Conservation (phyloP, 1,284 basidiomycete species). For the Moesziomyces sp. region DNA sequence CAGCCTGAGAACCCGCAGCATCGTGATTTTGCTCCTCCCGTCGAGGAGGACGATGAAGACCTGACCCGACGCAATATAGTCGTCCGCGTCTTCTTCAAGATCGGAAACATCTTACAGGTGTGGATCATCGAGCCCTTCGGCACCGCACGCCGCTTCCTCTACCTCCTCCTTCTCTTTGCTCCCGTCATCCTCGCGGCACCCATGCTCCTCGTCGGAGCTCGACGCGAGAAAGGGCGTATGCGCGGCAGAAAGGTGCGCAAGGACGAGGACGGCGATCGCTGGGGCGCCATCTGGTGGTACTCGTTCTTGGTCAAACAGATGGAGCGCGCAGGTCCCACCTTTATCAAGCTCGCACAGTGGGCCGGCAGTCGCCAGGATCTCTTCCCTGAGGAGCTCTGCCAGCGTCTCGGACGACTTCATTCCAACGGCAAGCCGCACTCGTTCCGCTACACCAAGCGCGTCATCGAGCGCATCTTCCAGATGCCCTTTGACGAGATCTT, state of each 20-base stretch:
- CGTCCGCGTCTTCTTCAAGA: slow-evolving; percentile 25
- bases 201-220: slow-evolving; percentile 79
- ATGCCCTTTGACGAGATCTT: slow-evolving; percentile 84
- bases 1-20: slow-evolving; percentile 8
- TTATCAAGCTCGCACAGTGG: slow-evolving; percentile 99
- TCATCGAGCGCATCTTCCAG: slow-evolving; percentile 84
- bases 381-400: slow-evolving; percentile 91
- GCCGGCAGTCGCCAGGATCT: slow-evolving; percentile 93
- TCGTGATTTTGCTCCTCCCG: slow-evolving; percentile 37
- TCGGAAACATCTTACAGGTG: slow-evolving; percentile 39
- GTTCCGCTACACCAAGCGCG: slow-evolving; percentile 80
- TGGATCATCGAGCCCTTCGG: slow-evolving; percentile 86
- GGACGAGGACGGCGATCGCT: slow-evolving; percentile 54
- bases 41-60: slow-evolving; percentile 39
- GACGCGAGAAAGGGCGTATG: slow-evolving; percentile 51
- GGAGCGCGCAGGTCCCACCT: slow-evolving; percentile 94
- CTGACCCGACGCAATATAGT: slow-evolving; percentile 32
- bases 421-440: slow-evolving; percentile 88
- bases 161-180: slow-evolving; percentile 83
- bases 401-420: slow-evolving; percentile 85
- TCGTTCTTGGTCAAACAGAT: slow-evolving; percentile 85
- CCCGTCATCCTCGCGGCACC: slow-evolving; percentile 87
- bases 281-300: slow-evolving; percentile 84
- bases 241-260: slow-evolving; percentile 43
- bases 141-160: slow-evolving; percentile 84